A percentile compares a stretch with the other conserved stretches of the same genome.
Evolutionary conservation across 2,329 filamentous ascomycete species (phyloP).

Genomic region (Paecilomyces dactylethromorphus): DNA sequence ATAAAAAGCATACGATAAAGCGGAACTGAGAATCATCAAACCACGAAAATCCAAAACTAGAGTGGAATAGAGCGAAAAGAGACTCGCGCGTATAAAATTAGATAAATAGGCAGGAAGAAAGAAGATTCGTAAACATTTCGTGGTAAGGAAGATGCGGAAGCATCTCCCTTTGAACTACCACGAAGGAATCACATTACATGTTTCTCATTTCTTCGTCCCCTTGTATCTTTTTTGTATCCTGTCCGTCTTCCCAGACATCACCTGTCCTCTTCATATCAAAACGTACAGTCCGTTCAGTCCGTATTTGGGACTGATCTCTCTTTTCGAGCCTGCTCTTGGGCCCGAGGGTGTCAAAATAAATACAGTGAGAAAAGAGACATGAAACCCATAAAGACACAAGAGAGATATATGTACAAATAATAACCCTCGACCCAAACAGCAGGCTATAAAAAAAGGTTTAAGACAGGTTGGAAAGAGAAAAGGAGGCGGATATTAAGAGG

Average conservation of each 20-base stretch:
- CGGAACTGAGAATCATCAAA: not conserved
- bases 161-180: not conserved
- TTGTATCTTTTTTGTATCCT: not conserved
- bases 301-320: not conserved
- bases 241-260: not conserved
- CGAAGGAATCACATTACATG: not conserved
- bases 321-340: not conserved
- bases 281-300: not conserved
- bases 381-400: not conserved
- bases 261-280: not conserved
- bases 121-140: not conserved
- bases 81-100: not conserved
- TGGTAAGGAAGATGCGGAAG: not conserved
- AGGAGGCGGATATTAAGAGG: conserved; percentile 1
- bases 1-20: not conserved
- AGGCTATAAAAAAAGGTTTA: conserved; percentile 2
- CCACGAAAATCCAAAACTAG: not conserved
- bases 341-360: not conserved
- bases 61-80: not conserved
- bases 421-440: not conserved
- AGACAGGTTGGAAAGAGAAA: not conserved
- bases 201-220: not conserved
- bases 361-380: not conserved
- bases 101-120: conserved; percentile 1
- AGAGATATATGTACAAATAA: not conserved